Conservation (phyloP, 208 protist genomes). For the Crithidia fasciculata region DNA sequence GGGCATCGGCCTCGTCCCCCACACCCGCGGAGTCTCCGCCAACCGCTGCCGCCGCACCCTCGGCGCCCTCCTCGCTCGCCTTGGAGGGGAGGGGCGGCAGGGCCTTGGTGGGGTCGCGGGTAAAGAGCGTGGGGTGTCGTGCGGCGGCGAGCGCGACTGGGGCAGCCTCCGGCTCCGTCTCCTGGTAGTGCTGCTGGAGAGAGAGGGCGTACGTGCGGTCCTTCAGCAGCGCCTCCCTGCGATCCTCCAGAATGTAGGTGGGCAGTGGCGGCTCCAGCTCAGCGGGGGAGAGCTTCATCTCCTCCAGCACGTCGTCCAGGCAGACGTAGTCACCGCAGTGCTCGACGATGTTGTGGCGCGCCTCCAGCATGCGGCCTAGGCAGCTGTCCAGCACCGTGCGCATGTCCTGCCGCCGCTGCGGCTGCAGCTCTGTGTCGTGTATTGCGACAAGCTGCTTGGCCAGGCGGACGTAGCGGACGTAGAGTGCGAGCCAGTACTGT, state of each 20-base stretch:
- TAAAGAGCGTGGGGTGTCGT: conserved; percentile 18
- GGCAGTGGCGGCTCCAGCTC: conserved; percentile 88
- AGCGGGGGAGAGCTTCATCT: conserved; percentile 91
- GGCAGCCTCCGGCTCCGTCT: conserved; percentile 62
- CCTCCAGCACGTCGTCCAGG: conserved; percentile 91
- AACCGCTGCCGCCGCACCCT: neutral
- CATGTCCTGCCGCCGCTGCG: conserved; percentile 93
- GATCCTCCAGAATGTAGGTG: conserved; percentile 90
- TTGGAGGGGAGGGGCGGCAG: conserved; percentile 19
- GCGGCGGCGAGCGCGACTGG: conserved; percentile 58
- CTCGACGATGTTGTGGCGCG: conserved; percentile 73
- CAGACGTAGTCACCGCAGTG: conserved; percentile 87
- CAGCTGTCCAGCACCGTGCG: conserved; percentile 89
- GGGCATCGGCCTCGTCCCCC: conserved; percentile 3
- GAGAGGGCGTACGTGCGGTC: conserved; percentile 78
- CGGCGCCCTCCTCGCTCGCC: conserved; percentile 1
- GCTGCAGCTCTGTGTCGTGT: conserved; percentile 93
- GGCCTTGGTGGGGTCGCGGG: conserved; percentile 40
- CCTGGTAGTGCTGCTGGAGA: conserved; percentile 74
- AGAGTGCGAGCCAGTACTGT: conserved; percentile 88
- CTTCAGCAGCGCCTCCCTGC: conserved; percentile 65
- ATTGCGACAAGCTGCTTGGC: conserved; percentile 77
- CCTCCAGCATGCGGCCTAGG: conserved; percentile 94
- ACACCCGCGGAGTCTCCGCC: neutral
- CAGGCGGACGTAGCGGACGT: conserved; percentile 91